These are phyloP conservation scores for Tylopilus intermedius DNA, from an alignment of 768 basidiomycete genomes.

Conservation along the genomic window DNA sequence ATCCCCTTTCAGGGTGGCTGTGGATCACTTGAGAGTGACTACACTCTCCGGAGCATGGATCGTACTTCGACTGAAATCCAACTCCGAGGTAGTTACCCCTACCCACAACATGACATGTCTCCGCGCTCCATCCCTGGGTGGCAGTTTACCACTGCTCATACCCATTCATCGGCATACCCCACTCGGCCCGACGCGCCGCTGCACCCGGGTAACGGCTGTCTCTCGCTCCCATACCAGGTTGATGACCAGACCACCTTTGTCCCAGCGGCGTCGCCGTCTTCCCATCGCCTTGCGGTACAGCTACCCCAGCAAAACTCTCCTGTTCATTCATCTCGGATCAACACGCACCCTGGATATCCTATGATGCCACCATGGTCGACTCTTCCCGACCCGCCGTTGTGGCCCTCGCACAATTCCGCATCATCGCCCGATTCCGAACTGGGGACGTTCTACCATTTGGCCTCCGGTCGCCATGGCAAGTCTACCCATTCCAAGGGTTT, in stretches of 20 bases:
- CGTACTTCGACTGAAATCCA: neutral
- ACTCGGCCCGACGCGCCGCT: neutral
- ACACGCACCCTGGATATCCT: slow-evolving; percentile 1
- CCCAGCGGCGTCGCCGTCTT: neutral
- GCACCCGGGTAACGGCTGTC: neutral
- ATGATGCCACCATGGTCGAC: neutral
- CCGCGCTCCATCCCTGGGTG: slow-evolving; percentile 1
- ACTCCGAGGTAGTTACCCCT: neutral
- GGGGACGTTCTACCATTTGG: neutral
- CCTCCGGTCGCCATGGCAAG: slow-evolving; percentile 2
- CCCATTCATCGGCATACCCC: neutral
- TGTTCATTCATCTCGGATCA: neutral
- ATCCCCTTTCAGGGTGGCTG: neutral
- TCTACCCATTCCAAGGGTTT: slow-evolving; percentile 1
- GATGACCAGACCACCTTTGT: slow-evolving; percentile 1
- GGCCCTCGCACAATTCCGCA: neutral
- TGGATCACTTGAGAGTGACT: neutral
- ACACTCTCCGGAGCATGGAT: slow-evolving; percentile 1
- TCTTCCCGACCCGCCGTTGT: neutral
- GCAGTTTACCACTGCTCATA: slow-evolving; percentile 2
- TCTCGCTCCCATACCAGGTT: slow-evolving; percentile 1
- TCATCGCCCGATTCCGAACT: neutral
- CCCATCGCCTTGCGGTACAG: neutral
- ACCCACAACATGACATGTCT: neutral
- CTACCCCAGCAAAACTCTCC: slow-evolving; percentile 1